phyloP scores from a whole-genome alignment of 768 basidiomycete species.

The Lentinula sp. region DNA sequence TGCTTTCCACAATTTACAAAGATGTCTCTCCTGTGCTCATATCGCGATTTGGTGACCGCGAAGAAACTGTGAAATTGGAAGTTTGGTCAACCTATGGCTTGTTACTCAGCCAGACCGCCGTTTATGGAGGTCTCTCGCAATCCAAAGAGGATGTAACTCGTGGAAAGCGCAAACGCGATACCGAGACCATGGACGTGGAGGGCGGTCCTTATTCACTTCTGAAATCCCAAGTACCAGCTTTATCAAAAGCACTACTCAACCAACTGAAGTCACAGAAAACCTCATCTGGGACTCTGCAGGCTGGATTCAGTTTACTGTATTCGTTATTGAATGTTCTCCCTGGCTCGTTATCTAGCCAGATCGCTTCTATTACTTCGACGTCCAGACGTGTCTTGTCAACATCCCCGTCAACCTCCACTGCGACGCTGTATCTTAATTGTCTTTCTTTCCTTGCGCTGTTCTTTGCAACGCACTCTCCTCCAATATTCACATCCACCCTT shows the following conservation, averaged over 20 bases:
- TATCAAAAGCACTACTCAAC: constrained; percentile 78
- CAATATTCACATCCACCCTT: constrained; percentile 56
- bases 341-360: constrained; percentile 72
- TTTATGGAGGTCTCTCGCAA: constrained; percentile 65
- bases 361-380: constrained; percentile 55
- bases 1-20: constrained; percentile 73
- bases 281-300: constrained; percentile 69
- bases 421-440: constrained; percentile 76
- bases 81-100: constrained; percentile 83
- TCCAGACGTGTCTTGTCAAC: constrained; percentile 62
- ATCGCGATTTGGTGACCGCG: constrained; percentile 88
- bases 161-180: constrained; percentile 77
- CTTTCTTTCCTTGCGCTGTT: constrained; percentile 83
- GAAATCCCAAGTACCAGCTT: constrained; percentile 65
- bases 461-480: constrained; percentile 63
- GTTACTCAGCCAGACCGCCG: constrained; percentile 77
- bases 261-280: constrained; percentile 85
- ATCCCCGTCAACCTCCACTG: constrained; percentile 68
- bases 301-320: constrained; percentile 77
- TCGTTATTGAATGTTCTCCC: constrained; percentile 75
- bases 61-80: constrained; percentile 90
- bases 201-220: constrained; percentile 72
- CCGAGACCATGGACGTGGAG: constrained; percentile 67
- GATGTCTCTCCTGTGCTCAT: constrained; percentile 85
- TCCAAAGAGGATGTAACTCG: constrained; percentile 41